Percentiles rank a stretch among this genome's conserved stretches.
Evolutionary conservation across 2,329 filamentous ascomycete genomes (phyloP).

Genomic region (Ophiostoma perfectum): DNA sequence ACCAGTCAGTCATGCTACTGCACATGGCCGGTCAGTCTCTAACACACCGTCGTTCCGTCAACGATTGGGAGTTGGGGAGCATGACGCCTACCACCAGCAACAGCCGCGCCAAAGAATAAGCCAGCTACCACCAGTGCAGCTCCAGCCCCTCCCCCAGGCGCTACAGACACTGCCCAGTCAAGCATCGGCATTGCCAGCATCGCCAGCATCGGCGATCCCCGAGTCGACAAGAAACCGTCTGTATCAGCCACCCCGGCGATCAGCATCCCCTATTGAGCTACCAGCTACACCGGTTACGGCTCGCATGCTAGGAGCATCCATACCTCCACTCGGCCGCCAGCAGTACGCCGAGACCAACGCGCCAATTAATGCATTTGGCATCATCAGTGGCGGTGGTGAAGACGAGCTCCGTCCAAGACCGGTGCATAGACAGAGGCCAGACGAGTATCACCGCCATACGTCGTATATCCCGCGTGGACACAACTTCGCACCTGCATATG

Average conservation of each 20-base stretch:
- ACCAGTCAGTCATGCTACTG: not conserved
- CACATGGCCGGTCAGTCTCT: not conserved
- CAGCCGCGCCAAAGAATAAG: not conserved
- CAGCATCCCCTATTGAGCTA: not conserved
- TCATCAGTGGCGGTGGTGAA: not conserved
- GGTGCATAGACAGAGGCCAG: not conserved
- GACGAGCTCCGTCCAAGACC: not conserved
- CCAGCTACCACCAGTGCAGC: not conserved
- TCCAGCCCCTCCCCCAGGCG: not conserved
- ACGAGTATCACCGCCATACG: not conserved
- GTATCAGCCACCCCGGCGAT: not conserved
- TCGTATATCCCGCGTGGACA: not conserved
- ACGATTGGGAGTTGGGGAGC: not conserved
- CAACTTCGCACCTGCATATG: not conserved
- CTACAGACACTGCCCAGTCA: not conserved
- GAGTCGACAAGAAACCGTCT: not conserved
- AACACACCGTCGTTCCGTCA: not conserved
- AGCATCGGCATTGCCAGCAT: not conserved
- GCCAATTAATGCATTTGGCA: constrained; percentile 1
- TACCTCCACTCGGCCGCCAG: not conserved
- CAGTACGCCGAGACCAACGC: not conserved
- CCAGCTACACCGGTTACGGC: not conserved
- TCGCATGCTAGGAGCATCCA: not conserved
- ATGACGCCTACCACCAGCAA: not conserved
- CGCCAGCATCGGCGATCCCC: not conserved